Conservation (phyloP, 345 rosid genomes). For the Mangifera indica region DNA sequence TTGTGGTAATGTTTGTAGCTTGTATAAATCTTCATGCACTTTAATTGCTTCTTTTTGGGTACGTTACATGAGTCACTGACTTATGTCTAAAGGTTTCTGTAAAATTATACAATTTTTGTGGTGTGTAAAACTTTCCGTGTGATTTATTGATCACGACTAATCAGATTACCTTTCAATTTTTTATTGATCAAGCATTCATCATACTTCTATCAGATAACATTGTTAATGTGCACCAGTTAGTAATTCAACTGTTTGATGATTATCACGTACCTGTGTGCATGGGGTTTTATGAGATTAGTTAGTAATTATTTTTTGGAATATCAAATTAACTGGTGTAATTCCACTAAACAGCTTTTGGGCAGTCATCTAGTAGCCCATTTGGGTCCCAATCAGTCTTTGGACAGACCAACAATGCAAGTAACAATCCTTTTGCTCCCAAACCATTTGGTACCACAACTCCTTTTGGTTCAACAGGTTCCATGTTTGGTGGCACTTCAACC, state of each 20-base stretch:
- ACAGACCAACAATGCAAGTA: constrained; percentile 55
- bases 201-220: neutral
- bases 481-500: constrained; percentile 86
- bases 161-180: neutral
- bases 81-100: no score
- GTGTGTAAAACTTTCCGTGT: neutral
- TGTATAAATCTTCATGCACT: no score
- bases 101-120: no score
- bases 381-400: constrained; percentile 73
- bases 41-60: no score
- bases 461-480: constrained; percentile 70
- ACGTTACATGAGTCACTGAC: no score
- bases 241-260: neutral
- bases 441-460: constrained; percentile 67
- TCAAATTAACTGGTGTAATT: constrained; percentile 12
- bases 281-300: neutral
- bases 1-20: neutral
- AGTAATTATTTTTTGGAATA: constrained; percentile 10
- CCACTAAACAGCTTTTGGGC: constrained; percentile 70
- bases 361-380: constrained; percentile 64
- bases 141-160: neutral
- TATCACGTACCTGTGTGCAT: neutral
- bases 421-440: constrained; percentile 68
- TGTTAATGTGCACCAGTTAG: no score
- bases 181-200: neutral